phyloP scores from a whole-genome alignment of 2,329 filamentous ascomycete genomes.

The Chrysoporthe cubensis region DNA sequence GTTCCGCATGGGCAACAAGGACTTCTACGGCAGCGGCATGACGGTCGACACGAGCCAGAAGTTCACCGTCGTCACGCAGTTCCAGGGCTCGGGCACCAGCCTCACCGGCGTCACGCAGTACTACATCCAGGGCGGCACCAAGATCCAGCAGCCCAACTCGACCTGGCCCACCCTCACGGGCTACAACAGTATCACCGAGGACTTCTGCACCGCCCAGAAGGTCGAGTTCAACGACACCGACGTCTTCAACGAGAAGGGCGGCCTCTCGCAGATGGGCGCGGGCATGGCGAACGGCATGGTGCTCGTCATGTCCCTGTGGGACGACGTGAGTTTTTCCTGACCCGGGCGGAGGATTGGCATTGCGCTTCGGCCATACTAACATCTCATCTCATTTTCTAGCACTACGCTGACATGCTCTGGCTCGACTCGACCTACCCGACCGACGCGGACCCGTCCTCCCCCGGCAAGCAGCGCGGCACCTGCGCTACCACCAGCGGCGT shows the following conservation, averaged over 20 bases:
- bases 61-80: slow-evolving; percentile 67
- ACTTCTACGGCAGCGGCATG: slow-evolving; percentile 63
- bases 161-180: slow-evolving; percentile 36
- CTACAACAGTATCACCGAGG: slow-evolving; percentile 49
- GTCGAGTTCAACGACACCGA: slow-evolving; percentile 55
- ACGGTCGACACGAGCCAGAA: slow-evolving; percentile 61
- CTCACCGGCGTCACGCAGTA: slow-evolving; percentile 59
- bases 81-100: slow-evolving; percentile 51
- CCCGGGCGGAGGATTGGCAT: too few relatives aligned
- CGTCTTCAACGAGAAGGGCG: slow-evolving; percentile 56
- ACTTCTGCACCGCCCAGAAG: slow-evolving; percentile 61
- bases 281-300: slow-evolving; percentile 62
- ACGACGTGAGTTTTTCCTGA: slow-evolving; percentile 46
- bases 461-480: slow-evolving; percentile 49
- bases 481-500: slow-evolving; percentile 46
- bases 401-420: slow-evolving; percentile 73
- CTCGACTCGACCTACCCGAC: slow-evolving; percentile 66
- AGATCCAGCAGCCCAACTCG: slow-evolving; percentile 48
- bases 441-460: slow-evolving; percentile 38
- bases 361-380: slow-evolving; percentile 2
- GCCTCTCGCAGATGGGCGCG: slow-evolving; percentile 55
- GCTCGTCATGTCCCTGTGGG: slow-evolving; percentile 64
- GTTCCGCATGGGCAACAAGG: slow-evolving; percentile 63
- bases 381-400: slow-evolving; percentile 55
- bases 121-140: slow-evolving; percentile 62